Evolutionary conservation across 208 protist species (phyloP).

Genomic region (Trypanosoma rangeli): DNA sequence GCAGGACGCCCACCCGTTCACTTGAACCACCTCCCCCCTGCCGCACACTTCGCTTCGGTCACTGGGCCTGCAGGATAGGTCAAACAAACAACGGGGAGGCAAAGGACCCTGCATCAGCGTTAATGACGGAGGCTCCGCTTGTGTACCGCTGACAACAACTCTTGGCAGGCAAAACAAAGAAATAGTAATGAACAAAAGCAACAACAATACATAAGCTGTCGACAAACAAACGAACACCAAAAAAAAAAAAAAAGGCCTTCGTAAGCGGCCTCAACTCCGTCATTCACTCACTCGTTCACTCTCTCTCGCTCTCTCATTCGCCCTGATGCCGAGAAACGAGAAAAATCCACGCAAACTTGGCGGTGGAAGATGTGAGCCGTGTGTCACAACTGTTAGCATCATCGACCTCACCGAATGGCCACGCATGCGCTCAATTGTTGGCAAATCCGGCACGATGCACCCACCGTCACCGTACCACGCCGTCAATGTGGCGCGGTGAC

Average conservation of each 20-base stretch:
- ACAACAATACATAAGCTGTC: too few species aligned
- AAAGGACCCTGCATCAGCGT: too few species aligned
- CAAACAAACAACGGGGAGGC: too few species aligned
- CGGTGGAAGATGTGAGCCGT: constrained; percentile 34
- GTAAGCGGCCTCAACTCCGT: background rate
- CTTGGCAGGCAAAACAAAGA: too few species aligned
- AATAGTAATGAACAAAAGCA: too few species aligned
- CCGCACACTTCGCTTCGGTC: too few species aligned
- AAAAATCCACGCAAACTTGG: constrained; percentile 35
- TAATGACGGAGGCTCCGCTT: too few species aligned
- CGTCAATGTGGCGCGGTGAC: constrained; percentile 29
- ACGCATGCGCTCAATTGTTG: constrained; percentile 44
- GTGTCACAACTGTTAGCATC: constrained; percentile 43
- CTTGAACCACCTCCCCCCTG: too few species aligned
- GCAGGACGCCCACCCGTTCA: background rate
- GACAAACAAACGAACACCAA: constrained; percentile 1
- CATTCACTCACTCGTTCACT: background rate
- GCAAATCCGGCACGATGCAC: constrained; percentile 15
- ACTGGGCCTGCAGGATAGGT: too few species aligned
- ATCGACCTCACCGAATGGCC: constrained; percentile 52
- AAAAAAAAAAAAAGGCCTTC: constrained; percentile 3
- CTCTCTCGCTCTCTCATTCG: background rate
- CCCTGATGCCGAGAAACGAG: constrained; percentile 36
- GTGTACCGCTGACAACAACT: too few species aligned
- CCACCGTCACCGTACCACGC: constrained; percentile 40